Evolutionary conservation across 2,329 filamentous ascomycete genomes (phyloP).

Genomic region (Stylonectria norvegica): DNA sequence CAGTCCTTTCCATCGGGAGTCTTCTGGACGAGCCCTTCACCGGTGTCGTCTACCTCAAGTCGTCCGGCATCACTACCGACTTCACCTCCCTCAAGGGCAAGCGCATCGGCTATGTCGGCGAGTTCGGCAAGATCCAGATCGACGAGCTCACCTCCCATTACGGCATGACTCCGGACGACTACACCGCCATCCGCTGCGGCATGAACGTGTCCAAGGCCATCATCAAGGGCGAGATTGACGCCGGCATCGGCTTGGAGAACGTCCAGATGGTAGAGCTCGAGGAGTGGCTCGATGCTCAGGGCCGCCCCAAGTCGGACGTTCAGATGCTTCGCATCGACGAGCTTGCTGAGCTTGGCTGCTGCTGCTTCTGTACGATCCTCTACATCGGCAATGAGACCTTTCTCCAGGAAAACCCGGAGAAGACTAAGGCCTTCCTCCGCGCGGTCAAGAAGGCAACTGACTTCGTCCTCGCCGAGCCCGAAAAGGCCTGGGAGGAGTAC

Average conservation of each 20-base stretch:
- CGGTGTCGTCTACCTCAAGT: constrained; percentile 72
- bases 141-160: constrained; percentile 77
- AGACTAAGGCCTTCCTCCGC: constrained; percentile 64
- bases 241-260: constrained; percentile 74
- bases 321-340: constrained; percentile 81
- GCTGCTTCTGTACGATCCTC: constrained; percentile 79
- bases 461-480: constrained; percentile 62
- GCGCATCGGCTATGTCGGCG: constrained; percentile 74
- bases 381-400: constrained; percentile 77
- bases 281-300: constrained; percentile 66
- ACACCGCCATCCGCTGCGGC: constrained; percentile 73
- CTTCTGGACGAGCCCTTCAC: constrained; percentile 79
- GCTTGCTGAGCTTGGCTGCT: constrained; percentile 75
- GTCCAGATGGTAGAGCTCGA: constrained; percentile 81
- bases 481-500: constrained; percentile 64
- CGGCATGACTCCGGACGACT: constrained; percentile 68
- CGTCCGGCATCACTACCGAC: constrained; percentile 69
- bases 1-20: constrained; percentile 68
- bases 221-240: constrained; percentile 68
- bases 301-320: constrained; percentile 62
- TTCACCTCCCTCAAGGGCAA: constrained; percentile 73
- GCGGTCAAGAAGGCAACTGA: constrained; percentile 74
- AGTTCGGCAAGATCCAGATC: constrained; percentile 81
- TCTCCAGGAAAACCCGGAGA: constrained; percentile 61
- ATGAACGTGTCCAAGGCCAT: constrained; percentile 80